These are phyloP conservation scores for Petrea volubilis DNA, from an alignment of 257 asterid genomes.

Conservation along the genomic window DNA sequence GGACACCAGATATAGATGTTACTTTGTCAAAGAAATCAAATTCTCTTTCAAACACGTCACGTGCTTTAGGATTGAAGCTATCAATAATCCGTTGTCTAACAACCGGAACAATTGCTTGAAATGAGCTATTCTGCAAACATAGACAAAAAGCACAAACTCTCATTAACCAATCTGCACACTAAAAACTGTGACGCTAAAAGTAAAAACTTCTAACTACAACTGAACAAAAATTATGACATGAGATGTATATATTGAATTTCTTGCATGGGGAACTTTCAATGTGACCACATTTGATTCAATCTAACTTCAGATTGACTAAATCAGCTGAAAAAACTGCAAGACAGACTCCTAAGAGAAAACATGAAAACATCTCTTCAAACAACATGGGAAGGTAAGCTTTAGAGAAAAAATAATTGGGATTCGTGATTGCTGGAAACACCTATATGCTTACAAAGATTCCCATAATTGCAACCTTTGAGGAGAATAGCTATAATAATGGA, in stretches of 20 bases:
- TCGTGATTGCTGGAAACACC: not conserved
- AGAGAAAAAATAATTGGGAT: not conserved
- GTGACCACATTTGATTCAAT: slow-evolving; percentile 11
- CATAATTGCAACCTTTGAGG: not conserved
- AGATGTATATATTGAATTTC: not conserved
- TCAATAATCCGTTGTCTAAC: slow-evolving; percentile 87
- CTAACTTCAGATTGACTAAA: not conserved
- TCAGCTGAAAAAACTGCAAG: not conserved
- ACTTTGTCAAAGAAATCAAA: slow-evolving; percentile 98
- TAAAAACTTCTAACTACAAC: slow-evolving; percentile 1
- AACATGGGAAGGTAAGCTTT: not conserved
- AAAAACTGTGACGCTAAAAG: slow-evolving; percentile 3
- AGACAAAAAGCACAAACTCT: slow-evolving; percentile 7
- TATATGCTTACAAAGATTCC: not conserved
- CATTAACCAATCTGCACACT: slow-evolving; percentile 19
- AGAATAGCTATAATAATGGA: not conserved
- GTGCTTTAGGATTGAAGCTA: slow-evolving; percentile 78
- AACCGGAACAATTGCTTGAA: slow-evolving; percentile 78
- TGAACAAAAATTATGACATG: slow-evolving; percentile 12
- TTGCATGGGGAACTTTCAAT: slow-evolving; percentile 12
- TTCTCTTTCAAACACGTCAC: slow-evolving; percentile 74
- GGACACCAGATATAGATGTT: slow-evolving; percentile 96
- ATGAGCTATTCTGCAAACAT: slow-evolving; percentile 59
- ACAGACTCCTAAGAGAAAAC: not conserved
- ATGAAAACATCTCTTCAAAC: not conserved